Base-by-base conservation (phyloP, 2,329 filamentous ascomycete species). In the Myriosclerotinia scirpicola region DNA sequence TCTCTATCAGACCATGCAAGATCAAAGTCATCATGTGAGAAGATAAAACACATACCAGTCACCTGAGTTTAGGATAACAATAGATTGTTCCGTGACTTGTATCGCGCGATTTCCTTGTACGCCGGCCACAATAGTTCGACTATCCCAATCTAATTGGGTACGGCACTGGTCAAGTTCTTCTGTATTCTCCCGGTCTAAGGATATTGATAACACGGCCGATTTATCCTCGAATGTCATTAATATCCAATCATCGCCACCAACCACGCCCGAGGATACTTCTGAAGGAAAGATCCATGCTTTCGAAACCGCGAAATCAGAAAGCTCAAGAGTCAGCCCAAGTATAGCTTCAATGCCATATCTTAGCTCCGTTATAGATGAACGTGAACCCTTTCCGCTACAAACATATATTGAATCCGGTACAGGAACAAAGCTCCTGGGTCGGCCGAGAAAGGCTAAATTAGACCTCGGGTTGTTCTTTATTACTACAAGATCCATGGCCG, bases 311-410 rank as follows among this genome's bases (percentile, higher is more conserved):
- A 79, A 78, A 9, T 78, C 30, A 34, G 30, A 78, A 54, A 81
- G 83, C 30, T 85, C 82, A 14, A 87, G 78, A 30, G 87, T 83
- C 6, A 86, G 73, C 1, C 84, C 86, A 70, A 91, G 85, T 66
- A 84, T 86, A 22, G 89, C 91, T 73, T 90, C 86, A 38, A 91
- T 78, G 5, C 91, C 91, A 76, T 87, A 82, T 69, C 90, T 84
- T 69, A 91, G 81, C 73, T 94, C 90, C 3, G 86, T 85, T 34
- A 94, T 79, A 9, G 84, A 83, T 12, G 90, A 90, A 40, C 82
- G 83, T 1, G 79, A 77, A 0, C 87, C 87, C 70, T 85, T 85
- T 0, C 89, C 87, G 26, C 87, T 88, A 54, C 87, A 88, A 30
- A 85, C 84, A 76, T 90, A 92, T 17, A 93, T 75, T 34, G 83